Conservation (phyloP, 306 rosid species). For the Acacia confusa region DNA sequence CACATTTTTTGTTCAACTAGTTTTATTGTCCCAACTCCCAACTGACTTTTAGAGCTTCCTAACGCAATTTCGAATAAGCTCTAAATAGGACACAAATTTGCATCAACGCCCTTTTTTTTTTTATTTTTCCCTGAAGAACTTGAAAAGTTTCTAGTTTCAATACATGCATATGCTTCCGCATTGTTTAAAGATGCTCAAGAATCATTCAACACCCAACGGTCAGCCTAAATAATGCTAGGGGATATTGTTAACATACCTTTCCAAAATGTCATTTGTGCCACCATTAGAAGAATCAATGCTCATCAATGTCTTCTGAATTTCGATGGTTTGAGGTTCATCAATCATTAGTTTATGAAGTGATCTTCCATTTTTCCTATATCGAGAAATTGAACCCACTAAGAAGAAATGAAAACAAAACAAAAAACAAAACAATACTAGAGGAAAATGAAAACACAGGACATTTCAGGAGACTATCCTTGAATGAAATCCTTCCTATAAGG, state of each 20-base stretch:
- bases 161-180: background rate
- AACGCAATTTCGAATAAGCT: no score
- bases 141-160: background rate
- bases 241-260: slow-evolving; percentile 33
- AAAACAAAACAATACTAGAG: no score
- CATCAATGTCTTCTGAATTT: slow-evolving; percentile 30
- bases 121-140: background rate
- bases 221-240: slow-evolving; percentile 4
- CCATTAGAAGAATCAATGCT: slow-evolving; percentile 30
- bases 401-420: background rate
- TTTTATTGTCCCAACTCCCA: no score
- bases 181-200: background rate
- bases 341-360: slow-evolving; percentile 35
- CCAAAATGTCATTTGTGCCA: slow-evolving; percentile 26
- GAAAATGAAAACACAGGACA: no score
- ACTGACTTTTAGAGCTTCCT: no score
- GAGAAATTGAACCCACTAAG: slow-evolving; percentile 25
- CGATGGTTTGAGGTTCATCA: slow-evolving; percentile 37
- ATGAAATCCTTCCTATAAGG: no score
- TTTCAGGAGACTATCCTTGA: no score
- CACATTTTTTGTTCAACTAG: no score
- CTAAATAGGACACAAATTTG: background rate
- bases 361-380: slow-evolving; percentile 46
- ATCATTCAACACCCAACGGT: background rate
- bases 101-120: background rate